These are phyloP conservation scores for Leccinum fibrillosum DNA, from an alignment of 768 basidiomycete species.

Conservation along the genomic window DNA sequence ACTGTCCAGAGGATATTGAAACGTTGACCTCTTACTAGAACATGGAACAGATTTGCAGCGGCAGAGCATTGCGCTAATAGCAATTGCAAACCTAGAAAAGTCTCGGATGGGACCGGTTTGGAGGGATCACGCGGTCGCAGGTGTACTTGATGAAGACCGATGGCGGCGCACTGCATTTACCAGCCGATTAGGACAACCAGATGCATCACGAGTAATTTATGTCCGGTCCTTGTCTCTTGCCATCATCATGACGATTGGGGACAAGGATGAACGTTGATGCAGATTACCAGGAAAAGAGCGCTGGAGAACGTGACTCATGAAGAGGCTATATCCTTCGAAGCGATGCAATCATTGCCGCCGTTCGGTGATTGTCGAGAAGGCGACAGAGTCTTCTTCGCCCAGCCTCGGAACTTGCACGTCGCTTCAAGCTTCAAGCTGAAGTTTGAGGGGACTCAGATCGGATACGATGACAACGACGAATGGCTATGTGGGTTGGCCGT, in stretches of 20 bases:
- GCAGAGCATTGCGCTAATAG: neutral
- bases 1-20: neutral
- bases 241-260: neutral
- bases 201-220: too few species aligned
- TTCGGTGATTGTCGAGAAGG: conserved; percentile 17
- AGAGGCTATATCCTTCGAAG: conserved; percentile 10
- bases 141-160: neutral
- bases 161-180: neutral
- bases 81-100: neutral
- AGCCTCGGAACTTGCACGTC: conserved; percentile 1
- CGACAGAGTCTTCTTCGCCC: neutral
- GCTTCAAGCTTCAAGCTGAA: neutral
- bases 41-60: neutral
- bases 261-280: neutral
- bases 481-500: neutral
- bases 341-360: neutral
- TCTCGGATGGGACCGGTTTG: neutral
- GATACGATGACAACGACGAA: neutral
- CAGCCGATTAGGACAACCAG: too few species aligned
- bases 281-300: neutral
- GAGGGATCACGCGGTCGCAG: neutral
- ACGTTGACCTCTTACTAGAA: neutral
- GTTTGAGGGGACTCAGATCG: neutral
- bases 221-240: neutral
- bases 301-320: neutral